Evolutionary conservation across 495 filamentous ascomycete genomes (phyloP).

Genomic region (Talaromyces wortmannii): DNA sequence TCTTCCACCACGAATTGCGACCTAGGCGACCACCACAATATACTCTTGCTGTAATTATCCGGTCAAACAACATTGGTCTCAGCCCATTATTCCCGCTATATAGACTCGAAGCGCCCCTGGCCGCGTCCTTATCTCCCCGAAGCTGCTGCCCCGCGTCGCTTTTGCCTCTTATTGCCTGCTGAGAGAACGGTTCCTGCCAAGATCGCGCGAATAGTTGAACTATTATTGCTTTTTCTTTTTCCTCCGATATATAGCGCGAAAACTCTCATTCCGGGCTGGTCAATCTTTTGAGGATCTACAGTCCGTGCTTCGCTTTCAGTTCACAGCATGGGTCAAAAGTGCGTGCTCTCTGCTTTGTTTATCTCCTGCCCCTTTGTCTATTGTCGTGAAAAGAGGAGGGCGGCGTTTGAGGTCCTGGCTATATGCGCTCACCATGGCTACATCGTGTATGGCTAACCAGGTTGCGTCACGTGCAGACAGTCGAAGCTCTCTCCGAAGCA

Average conservation of each 20-base stretch:
- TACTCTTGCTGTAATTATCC: too few species aligned
- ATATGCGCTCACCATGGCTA: not conserved
- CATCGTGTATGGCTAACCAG: not conserved
- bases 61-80: too few species aligned
- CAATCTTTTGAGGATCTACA: not conserved
- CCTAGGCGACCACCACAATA: too few species aligned
- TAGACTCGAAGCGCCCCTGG: too few species aligned
- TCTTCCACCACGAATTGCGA: too few species aligned
- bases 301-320: not conserved
- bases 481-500: conserved; percentile 94
- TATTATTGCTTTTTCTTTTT: not conserved
- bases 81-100: too few species aligned
- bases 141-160: not conserved
- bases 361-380: not conserved
- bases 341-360: not conserved
- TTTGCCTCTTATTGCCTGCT: not conserved
- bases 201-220: not conserved
- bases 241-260: too few species aligned
- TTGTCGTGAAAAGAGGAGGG: not conserved
- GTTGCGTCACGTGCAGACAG: conserved; percentile 45
- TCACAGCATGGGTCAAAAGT: conserved; percentile 5
- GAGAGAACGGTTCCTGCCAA: not conserved
- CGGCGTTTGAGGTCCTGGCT: too few species aligned
- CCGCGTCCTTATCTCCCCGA: not conserved
- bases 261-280: too few species aligned